These are phyloP conservation scores for Linum trigynum DNA, from an alignment of 345 rosid species.

Conservation along the genomic window DNA sequence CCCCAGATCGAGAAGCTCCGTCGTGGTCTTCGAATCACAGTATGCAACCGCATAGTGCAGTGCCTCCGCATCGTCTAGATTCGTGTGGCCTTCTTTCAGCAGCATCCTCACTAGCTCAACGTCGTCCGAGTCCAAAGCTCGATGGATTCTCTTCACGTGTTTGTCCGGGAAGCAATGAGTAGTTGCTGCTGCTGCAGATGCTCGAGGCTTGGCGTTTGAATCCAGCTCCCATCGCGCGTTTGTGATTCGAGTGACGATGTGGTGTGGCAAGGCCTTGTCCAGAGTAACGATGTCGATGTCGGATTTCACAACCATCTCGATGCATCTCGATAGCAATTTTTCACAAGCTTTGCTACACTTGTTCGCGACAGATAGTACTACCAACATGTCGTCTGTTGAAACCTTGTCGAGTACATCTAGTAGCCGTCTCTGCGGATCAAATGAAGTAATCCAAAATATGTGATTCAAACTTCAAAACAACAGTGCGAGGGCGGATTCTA, in stretches of 20 bases:
- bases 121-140: conserved; percentile 82
- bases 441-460: neutral
- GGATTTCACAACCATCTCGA: conserved; percentile 48
- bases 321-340: conserved; percentile 37
- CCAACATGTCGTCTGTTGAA: conserved; percentile 48
- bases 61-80: conserved; percentile 57
- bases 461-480: neutral
- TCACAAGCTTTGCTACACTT: conserved; percentile 48
- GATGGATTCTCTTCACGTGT: conserved; percentile 50
- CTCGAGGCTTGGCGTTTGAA: conserved; percentile 1
- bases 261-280: conserved; percentile 51
- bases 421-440: conserved; percentile 47
- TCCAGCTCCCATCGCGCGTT: conserved; percentile 35
- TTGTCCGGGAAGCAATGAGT: conserved; percentile 31
- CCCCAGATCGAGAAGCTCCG: conserved; percentile 64
- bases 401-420: conserved; percentile 54
- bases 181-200: conserved; percentile 14
- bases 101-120: conserved; percentile 78
- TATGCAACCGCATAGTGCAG: conserved; percentile 80
- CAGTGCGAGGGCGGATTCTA: no score
- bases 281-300: conserved; percentile 47
- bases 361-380: conserved; percentile 45
- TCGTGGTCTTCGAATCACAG: conserved; percentile 64
- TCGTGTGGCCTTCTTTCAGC: conserved; percentile 53
- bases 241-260: conserved; percentile 38